A percentile compares a stretch with the other conserved stretches of the same genome.
These are phyloP conservation scores for Cystobasidium ongulense DNA, from an alignment of 768 basidiomycete genomes.

Conservation along the genomic window DNA sequence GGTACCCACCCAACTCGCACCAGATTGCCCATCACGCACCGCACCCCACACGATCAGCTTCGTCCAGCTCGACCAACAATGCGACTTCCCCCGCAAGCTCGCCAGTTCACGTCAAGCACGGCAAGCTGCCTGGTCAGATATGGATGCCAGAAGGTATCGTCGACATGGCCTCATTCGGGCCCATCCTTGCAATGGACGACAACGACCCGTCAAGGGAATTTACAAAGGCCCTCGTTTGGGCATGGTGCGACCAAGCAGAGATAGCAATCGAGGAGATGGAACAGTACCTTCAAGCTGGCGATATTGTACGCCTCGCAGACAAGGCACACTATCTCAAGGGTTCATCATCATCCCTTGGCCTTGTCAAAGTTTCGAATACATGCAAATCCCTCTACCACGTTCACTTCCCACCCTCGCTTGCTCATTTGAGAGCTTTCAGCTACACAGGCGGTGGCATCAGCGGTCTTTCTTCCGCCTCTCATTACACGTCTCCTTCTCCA, in stretches of 20 bases:
- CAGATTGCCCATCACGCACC: neutral
- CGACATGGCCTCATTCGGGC: conserved; percentile 16
- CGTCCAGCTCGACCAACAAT: neutral
- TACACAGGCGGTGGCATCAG: neutral
- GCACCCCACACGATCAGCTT: neutral
- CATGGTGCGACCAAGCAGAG: conserved; percentile 25
- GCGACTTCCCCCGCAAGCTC: neutral
- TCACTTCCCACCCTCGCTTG: conserved; percentile 4
- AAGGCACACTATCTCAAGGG: conserved; percentile 25
- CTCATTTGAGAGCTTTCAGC: neutral
- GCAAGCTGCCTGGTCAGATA: neutral
- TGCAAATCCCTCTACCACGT: conserved; percentile 2
- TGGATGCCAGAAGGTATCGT: conserved; percentile 19
- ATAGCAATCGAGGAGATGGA: conserved; percentile 20
- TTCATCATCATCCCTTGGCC: conserved; percentile 2
- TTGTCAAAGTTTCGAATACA: neutral
- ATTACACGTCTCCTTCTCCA: neutral
- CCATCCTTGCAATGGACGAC: conserved; percentile 16
- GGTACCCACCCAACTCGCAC: neutral
- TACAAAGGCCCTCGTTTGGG: conserved; percentile 8
- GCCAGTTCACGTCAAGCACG: neutral
- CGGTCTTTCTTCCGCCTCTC: neutral
- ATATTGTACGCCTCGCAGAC: neutral
- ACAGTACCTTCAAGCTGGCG: neutral
- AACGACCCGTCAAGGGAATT: conserved; percentile 12